Evolutionary conservation across 495 filamentous ascomycete genomes (phyloP).

Genomic region (Chaetomium cochliodes): DNA sequence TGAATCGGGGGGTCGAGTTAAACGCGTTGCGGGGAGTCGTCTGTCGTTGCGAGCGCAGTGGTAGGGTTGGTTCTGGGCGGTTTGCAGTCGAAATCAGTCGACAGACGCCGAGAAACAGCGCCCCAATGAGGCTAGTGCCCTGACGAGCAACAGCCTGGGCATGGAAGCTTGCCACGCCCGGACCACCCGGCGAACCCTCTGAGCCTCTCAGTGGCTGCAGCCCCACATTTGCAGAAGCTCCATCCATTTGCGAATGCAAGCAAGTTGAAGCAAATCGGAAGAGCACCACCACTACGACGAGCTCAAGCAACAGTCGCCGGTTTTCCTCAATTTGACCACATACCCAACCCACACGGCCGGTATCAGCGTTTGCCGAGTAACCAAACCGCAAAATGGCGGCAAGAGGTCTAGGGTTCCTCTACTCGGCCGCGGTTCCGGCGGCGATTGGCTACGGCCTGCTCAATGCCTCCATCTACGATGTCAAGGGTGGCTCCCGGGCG

Average conservation of each 20-base stretch:
- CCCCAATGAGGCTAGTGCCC: slow-evolving; percentile 42
- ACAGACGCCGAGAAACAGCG: slow-evolving; percentile 34
- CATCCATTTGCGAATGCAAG: slow-evolving; percentile 18
- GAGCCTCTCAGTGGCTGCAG: not conserved
- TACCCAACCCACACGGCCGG: slow-evolving; percentile 5
- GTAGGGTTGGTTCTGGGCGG: slow-evolving; percentile 29
- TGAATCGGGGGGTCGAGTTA: slow-evolving; percentile 37
- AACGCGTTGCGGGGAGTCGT: slow-evolving; percentile 26
- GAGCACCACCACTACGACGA: slow-evolving; percentile 14
- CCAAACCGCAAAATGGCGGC: slow-evolving; percentile 47
- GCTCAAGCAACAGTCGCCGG: slow-evolving; percentile 2
- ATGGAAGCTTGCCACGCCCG: slow-evolving; percentile 9
- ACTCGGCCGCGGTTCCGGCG: slow-evolving; percentile 69
- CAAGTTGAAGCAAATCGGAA: slow-evolving; percentile 8
- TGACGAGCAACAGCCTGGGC: too few species aligned
- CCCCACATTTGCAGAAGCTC: slow-evolving; percentile 32
- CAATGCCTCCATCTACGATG: slow-evolving; percentile 88
- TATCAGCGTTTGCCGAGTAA: slow-evolving; percentile 4
- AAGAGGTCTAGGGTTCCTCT: slow-evolving; percentile 60
- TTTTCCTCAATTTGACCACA: slow-evolving; percentile 19
- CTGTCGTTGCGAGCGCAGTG: slow-evolving; percentile 31
- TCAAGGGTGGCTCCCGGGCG: slow-evolving; percentile 86
- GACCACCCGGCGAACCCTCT: not conserved
- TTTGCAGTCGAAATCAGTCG: slow-evolving; percentile 37
- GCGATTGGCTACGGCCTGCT: slow-evolving; percentile 60